phyloP scores from a whole-genome alignment of 768 basidiomycete genomes.

The Xerocomellus dryophilus region DNA sequence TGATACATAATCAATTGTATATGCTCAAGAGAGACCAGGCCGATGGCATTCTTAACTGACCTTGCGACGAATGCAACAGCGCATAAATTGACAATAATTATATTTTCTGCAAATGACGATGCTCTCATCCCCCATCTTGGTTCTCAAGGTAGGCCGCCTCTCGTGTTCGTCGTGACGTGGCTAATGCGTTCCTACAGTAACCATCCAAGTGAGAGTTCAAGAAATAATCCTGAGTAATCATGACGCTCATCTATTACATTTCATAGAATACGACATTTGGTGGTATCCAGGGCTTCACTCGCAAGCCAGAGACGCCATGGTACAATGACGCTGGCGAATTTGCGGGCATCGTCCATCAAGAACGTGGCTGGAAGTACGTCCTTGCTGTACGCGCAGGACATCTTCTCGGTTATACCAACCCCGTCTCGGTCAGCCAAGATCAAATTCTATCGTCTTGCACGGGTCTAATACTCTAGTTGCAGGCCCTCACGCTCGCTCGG shows the following conservation, averaged over 20 bases:
- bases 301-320: slow-evolving; percentile 68
- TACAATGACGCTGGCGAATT: slow-evolving; percentile 53
- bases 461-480: not conserved
- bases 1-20: not conserved
- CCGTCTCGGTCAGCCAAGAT: slow-evolving; percentile 42
- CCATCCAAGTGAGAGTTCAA: slow-evolving; percentile 46
- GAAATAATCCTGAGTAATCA: not conserved
- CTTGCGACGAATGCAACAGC: slow-evolving; percentile 63
- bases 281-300: slow-evolving; percentile 70
- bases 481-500: slow-evolving; percentile 61
- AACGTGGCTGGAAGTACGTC: slow-evolving; percentile 55
- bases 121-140: slow-evolving; percentile 60
- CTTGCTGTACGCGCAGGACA: slow-evolving; percentile 41
- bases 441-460: not conserved
- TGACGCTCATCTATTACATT: not conserved
- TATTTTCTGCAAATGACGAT: slow-evolving; percentile 72
- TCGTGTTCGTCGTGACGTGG: not conserved
- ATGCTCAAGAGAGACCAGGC: slow-evolving; percentile 35
- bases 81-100: slow-evolving; percentile 48
- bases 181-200: slow-evolving; percentile 37
- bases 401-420: slow-evolving; percentile 37
- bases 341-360: slow-evolving; percentile 72
- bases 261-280: slow-evolving; percentile 74
- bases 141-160: slow-evolving; percentile 49
- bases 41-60: slow-evolving; percentile 61